Base-by-base conservation (phyloP, 176 grass and related monocot genomes). In the Eleusine indica region DNA sequence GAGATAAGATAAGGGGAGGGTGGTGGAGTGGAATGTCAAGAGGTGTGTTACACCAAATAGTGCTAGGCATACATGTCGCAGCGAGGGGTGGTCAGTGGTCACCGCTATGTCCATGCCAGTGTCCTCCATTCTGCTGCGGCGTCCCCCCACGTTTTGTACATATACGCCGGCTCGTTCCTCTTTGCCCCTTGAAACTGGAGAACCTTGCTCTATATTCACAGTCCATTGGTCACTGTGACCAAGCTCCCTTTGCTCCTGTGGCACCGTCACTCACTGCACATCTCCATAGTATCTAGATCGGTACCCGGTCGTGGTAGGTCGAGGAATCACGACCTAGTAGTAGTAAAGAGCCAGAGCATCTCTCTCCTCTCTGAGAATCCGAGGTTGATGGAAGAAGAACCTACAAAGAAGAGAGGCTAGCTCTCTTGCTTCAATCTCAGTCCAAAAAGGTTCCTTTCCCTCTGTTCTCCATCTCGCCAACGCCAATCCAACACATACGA, bases 61-160 rank as follows among this genome's bases (percentile, higher is more conserved):
- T 21, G 78, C 71, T 76, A 81, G 54, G 54, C 70, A 80, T 42
- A 66, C 75, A 76, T 53, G 54, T 62, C 58, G 58, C 58, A 10
- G 58, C 61, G 61, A 14, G 25, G 61, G 25, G 61, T 30, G 61
- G 61, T 64, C 61, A 30, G 54, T 82, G 86, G 86, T 85, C 77
- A 72, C 81, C 42, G 32, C 30, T 19, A 65, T 53, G 67, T 75
- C 82, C 48, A 66, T 56, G 75, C 60, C 60, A 49, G 70, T 42
- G 83, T 41, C 53, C 76, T 76, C 84, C 84, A 32, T 69, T 82
- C 80, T 80, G 85, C 75, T 48, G 75, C 56, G 73, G 83, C 42
- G 61, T 48, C 83, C 65, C 54, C 73, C 71, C 6, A 17, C 1
- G 13, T 49, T 73, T 73, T 88, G 80, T 81, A 51, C 78, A 68